phyloP scores from a whole-genome alignment of 495 filamentous ascomycete species.

The Neurospora africana region DNA sequence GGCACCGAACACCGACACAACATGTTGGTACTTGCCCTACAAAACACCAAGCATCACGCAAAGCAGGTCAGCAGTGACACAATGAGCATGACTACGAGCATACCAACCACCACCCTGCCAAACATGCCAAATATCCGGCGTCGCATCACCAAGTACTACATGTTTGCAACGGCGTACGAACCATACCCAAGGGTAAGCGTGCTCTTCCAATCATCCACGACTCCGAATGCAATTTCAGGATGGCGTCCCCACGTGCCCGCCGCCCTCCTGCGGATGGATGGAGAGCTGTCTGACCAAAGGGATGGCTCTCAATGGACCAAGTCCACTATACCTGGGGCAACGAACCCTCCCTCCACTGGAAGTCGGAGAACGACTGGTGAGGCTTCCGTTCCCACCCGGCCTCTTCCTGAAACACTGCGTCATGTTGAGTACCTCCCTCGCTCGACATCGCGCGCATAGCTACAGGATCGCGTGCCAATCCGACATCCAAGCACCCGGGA shows the following conservation, averaged over 20 bases:
- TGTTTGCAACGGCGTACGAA: background rate
- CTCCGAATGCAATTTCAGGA: background rate
- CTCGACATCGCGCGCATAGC: background rate
- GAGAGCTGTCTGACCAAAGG: background rate
- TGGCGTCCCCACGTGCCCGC: background rate
- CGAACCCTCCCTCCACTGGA: background rate
- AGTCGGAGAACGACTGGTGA: background rate
- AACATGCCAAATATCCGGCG: background rate
- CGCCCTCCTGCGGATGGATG: background rate
- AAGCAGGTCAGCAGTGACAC: background rate
- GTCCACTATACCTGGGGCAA: background rate
- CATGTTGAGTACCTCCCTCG: background rate
- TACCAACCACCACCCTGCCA: background rate
- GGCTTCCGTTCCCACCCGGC: background rate
- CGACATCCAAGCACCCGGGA: background rate
- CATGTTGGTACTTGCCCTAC: background rate
- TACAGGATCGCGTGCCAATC: background rate
- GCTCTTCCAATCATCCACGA: background rate
- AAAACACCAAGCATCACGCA: background rate
- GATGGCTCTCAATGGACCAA: background rate
- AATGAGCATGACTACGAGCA: background rate
- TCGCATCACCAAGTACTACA: background rate
- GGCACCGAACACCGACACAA: background rate
- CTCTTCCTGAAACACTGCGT: background rate
- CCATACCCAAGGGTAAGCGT: background rate